phyloP scores from a whole-genome alignment of 805 yeast species.

The Pichia exigua region DNA sequence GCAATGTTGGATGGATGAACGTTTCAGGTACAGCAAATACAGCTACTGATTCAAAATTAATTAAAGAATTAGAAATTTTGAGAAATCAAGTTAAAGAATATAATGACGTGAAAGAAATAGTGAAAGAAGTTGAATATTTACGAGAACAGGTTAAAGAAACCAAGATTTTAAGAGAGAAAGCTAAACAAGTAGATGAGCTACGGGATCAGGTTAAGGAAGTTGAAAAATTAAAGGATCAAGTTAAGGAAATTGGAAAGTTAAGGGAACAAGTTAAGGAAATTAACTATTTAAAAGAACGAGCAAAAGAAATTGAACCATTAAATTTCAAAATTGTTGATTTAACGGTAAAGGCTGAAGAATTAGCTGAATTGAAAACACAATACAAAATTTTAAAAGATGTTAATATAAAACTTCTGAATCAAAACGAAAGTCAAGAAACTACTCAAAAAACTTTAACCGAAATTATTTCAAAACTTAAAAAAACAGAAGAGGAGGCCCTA shows the following conservation, averaged over 20 bases:
- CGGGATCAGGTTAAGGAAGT: not conserved
- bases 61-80: constrained; percentile 1
- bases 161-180: not conserved
- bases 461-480: not conserved
- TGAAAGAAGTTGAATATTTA: not conserved
- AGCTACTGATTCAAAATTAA: not conserved
- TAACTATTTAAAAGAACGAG: not conserved
- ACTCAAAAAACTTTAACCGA: not conserved
- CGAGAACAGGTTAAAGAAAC: not conserved
- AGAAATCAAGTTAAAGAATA: not conserved
- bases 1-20: constrained; percentile 7
- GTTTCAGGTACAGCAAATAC: not conserved
- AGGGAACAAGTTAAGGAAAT: not conserved
- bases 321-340: not conserved
- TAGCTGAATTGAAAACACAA: not conserved
- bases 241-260: not conserved
- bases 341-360: not conserved
- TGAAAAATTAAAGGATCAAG: not conserved
- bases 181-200: not conserved
- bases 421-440: not conserved
- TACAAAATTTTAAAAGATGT: not conserved
- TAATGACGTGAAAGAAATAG: not conserved
- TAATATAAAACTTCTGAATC: not conserved
- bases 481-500: not conserved
- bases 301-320: not conserved